Base-by-base conservation (phyloP, 108 stramenopile species). In the Cylindrotheca closterium region DNA sequence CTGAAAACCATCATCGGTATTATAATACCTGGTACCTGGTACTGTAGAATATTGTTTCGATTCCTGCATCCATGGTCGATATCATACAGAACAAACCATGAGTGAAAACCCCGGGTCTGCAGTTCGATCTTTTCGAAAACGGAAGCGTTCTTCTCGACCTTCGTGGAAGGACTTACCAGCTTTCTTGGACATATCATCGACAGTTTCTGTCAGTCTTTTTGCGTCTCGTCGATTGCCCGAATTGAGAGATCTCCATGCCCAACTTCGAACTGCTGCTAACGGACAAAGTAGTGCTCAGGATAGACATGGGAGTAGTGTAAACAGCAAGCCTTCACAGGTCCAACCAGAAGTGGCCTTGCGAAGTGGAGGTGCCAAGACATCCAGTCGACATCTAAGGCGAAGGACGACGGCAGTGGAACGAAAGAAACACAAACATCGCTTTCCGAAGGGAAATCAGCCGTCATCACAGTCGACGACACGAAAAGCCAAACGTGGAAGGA, bases 321-420 rank as follows among this genome's bases (percentile, higher is more conserved):
- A 30, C 29, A 56, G 59, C 37, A 30, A 24, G 0, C 45, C 30
- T 18, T 17, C n/a, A n/a, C n/a, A n/a, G n/a, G n/a, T n/a, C 34
- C 56, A 65, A 31, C 47, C 19, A 3, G 12, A 27, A 4, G 48
- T 45, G 0, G 45, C 69, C 29, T 66, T 62, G 2, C 3, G 65
- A 50, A 84, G 86, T 55, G 77, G 78, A 21, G 89, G 86, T 48
- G 78, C 86, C 18, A 84, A 86, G 65, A 67, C 77, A 18, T 86
- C 88, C 8, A 73, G 77, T 10, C 78, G 92, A 10, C 92, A 93
- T 82, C 81, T 90, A 58, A 72, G 92, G 47, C 73, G 92, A 51
- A 59, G 92, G 25, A 79, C 87, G 22, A 86, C 85, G 10, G 87
- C 87, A 46, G 73, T 84, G 28, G 48, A 63, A 45, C 65, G 68